Conservation (phyloP, 2,329 filamentous ascomycete species). For the Cadophora malorum region DNA sequence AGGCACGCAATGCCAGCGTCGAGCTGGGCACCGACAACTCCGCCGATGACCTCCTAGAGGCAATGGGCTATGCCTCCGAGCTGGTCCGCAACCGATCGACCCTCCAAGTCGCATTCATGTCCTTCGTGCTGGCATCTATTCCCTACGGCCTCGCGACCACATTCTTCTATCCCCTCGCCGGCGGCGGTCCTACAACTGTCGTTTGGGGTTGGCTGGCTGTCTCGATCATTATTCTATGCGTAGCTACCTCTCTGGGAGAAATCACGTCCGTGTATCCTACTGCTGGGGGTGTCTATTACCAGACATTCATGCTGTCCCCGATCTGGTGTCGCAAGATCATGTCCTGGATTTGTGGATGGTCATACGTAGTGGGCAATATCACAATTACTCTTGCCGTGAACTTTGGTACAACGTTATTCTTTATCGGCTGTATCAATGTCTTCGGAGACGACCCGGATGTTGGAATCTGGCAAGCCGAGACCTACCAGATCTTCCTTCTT, state of each 20-base stretch:
- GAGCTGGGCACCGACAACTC: constrained; percentile 14
- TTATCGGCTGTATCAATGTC: constrained; percentile 61
- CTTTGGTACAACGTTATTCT: constrained; percentile 55
- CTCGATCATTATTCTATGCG: constrained; percentile 72
- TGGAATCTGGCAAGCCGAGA: constrained; percentile 52
- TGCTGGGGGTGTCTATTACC: constrained; percentile 77
- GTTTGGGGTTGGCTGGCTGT: constrained; percentile 77
- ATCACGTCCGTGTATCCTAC: constrained; percentile 78
- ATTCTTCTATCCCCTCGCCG: constrained; percentile 68
- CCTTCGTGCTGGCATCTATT: constrained; percentile 76
- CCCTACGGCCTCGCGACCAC: constrained; percentile 72
- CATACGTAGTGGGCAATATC: constrained; percentile 78
- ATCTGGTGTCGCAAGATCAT: constrained; percentile 63
- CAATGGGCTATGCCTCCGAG: constrained; percentile 71
- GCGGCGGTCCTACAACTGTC: constrained; percentile 71
- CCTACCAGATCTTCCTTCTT: constrained; percentile 55
- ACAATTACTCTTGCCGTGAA: constrained; percentile 79
- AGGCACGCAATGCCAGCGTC: constrained; percentile 10
- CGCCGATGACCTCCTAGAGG: constrained; percentile 67
- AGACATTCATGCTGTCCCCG: constrained; percentile 75
- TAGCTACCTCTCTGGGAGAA: constrained; percentile 73
- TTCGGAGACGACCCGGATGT: constrained; percentile 55
- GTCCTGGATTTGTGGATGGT: constrained; percentile 76
- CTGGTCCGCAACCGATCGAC: constrained; percentile 69
- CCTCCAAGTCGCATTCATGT: constrained; percentile 76